Conservation (phyloP, 1,284 basidiomycete genomes). For the Laetiporus sulphureus region DNA sequence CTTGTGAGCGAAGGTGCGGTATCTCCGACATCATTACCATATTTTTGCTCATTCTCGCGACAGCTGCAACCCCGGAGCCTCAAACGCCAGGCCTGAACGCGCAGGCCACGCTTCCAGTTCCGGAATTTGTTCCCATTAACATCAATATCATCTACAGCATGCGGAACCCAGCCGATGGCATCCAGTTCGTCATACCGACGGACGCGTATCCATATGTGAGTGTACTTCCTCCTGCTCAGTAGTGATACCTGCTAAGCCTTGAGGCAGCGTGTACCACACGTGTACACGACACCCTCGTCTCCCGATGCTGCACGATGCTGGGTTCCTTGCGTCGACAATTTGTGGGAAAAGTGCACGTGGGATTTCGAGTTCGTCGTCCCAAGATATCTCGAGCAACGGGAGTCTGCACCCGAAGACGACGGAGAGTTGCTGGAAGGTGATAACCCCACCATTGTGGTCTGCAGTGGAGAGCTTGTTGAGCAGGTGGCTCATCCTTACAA, state of each 20-base stretch:
- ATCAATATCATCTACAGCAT: constrained; percentile 79
- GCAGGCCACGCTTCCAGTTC: constrained; percentile 35
- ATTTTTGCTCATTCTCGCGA: constrained; percentile 2
- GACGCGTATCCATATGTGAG: constrained; percentile 82
- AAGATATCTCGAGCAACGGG: constrained; percentile 72
- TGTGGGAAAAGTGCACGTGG: constrained; percentile 98
- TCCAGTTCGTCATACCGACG: constrained; percentile 79
- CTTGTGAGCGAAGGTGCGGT: constrained; percentile 42
- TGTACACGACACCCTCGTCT: constrained; percentile 85
- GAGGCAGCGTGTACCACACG: constrained; percentile 91
- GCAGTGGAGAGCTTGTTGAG: constrained; percentile 91
- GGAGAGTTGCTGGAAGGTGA: constrained; percentile 48
- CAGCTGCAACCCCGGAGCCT: constrained; percentile 74
- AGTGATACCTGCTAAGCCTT: too few relatives aligned
- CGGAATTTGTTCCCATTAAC: constrained; percentile 74
- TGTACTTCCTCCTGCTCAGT: too few relatives aligned
- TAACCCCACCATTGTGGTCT: constrained; percentile 80
- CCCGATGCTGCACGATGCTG: constrained; percentile 91
- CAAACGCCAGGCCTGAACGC: constrained; percentile 53
- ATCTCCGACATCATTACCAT: background rate
- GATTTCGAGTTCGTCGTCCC: constrained; percentile 97
- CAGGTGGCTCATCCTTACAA: constrained; percentile 94
- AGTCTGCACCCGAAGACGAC: constrained; percentile 41
- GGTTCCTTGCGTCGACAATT: constrained; percentile 94
- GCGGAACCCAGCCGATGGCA: constrained; percentile 76